Conservation (phyloP, 2,329 filamentous ascomycete genomes). For the Fusarium subglutinans region DNA sequence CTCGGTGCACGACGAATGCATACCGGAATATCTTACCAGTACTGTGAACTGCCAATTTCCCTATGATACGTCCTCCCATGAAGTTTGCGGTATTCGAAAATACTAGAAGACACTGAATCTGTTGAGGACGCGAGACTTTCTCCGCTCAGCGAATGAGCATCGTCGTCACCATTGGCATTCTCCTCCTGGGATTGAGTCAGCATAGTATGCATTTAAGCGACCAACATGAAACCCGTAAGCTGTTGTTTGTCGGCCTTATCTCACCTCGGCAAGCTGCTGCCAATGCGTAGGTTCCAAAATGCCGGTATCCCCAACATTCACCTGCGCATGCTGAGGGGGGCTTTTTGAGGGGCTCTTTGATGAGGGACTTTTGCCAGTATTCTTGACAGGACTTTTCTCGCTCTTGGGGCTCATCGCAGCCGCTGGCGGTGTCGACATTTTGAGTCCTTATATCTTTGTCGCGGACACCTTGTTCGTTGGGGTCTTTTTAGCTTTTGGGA, state of each 20-base stretch:
- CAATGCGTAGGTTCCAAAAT: constrained; percentile 10
- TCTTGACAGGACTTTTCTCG: not conserved
- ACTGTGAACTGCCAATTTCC: constrained; percentile 9
- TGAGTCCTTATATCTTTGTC: not conserved
- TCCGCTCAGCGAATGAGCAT: not conserved
- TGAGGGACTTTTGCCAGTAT: not conserved
- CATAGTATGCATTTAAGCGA: not conserved
- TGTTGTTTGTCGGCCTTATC: not conserved
- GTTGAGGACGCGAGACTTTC: constrained; percentile 2
- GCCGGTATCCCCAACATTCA: not conserved
- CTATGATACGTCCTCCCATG: constrained; percentile 17
- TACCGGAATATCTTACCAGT: not conserved
- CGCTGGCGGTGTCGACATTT: constrained; percentile 14
- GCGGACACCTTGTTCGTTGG: not conserved
- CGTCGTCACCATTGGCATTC: not conserved
- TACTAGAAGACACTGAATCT: constrained; percentile 7
- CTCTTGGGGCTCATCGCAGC: constrained; percentile 10
- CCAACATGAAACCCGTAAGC: not conserved
- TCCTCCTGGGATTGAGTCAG: not conserved
- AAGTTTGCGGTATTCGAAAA: constrained; percentile 16
- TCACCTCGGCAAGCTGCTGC: constrained; percentile 17
- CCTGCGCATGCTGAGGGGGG: not conserved
- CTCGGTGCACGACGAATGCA: fast-evolving
- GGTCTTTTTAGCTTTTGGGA: not conserved
- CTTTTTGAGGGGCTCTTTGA: constrained; percentile 9